phyloP scores from a whole-genome alignment of 23 red algal species.

The Gracilaria caudata region DNA sequence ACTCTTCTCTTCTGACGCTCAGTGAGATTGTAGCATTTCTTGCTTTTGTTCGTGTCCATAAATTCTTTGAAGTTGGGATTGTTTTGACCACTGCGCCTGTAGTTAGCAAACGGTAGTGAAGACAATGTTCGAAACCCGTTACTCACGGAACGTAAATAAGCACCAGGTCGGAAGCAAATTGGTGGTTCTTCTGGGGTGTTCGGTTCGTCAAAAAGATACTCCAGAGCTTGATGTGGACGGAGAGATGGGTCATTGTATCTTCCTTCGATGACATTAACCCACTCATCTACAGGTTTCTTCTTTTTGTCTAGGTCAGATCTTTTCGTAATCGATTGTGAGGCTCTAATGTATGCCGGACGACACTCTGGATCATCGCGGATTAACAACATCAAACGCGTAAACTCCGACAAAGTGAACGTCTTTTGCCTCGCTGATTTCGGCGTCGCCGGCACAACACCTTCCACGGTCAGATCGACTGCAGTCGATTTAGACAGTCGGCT shows the following conservation, averaged over 20 bases:
- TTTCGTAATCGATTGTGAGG: background rate
- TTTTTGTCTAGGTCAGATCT: background rate
- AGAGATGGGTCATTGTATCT: background rate
- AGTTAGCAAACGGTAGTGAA: background rate
- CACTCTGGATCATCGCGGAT: conserved; percentile 2
- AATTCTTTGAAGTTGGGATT: conserved; percentile 5
- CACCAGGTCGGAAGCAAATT: background rate
- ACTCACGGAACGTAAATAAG: conserved; percentile 5
- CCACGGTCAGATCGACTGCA: no score
- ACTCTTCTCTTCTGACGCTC: background rate
- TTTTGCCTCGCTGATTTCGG: no score
- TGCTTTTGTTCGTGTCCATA: background rate
- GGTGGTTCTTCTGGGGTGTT: conserved; percentile 1
- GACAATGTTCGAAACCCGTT: conserved; percentile 7
- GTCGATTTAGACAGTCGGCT: no score
- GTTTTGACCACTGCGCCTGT: background rate
- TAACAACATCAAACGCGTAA: no score
- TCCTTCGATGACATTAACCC: background rate
- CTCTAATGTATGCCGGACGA: background rate
- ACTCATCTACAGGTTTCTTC: conserved; percentile 4
- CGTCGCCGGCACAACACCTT: no score
- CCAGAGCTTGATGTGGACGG: background rate
- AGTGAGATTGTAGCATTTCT: background rate
- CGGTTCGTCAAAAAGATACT: conserved; percentile 12
- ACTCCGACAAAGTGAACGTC: no score